These are phyloP conservation scores for Cenococcum geophilum DNA, from an alignment of 495 filamentous ascomycete genomes.

Conservation along the genomic window DNA sequence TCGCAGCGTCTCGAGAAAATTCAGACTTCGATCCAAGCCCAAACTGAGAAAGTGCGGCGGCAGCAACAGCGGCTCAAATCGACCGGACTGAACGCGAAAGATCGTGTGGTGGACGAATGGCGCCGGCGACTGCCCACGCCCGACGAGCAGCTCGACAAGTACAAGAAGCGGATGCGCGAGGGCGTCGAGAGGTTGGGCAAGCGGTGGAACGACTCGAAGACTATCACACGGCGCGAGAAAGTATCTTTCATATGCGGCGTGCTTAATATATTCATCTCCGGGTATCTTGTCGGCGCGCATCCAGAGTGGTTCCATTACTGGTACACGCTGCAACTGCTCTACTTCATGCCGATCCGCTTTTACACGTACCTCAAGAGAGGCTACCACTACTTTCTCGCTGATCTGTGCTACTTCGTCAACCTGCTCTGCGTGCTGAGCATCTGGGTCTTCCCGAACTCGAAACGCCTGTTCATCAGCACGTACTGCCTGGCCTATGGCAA, in stretches of 20 bases:
- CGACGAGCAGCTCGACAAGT: constrained; percentile 89
- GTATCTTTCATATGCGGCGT: constrained; percentile 92
- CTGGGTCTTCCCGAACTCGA: constrained; percentile 87
- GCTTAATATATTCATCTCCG: constrained; percentile 93
- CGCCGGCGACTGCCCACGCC: constrained; percentile 71
- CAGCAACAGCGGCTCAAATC: constrained; percentile 70
- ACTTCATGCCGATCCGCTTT: constrained; percentile 94
- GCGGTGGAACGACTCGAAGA: constrained; percentile 82
- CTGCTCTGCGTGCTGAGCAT: constrained; percentile 72
- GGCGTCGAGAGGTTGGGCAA: constrained; percentile 80
- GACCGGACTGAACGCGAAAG: constrained; percentile 51
- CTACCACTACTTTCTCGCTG: constrained; percentile 95
- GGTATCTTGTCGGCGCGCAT: constrained; percentile 81
- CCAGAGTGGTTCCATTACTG: constrained; percentile 86
- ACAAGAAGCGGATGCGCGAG: constrained; percentile 74
- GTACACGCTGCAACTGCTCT: constrained; percentile 64
- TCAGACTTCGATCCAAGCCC: constrained; percentile 68
- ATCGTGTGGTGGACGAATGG: constrained; percentile 84
- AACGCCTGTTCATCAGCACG: constrained; percentile 85
- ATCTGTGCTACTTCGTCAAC: constrained; percentile 98
- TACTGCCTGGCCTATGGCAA: constrained; percentile 93
- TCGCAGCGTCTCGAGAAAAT: constrained; percentile 83
- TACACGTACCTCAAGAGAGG: constrained; percentile 84
- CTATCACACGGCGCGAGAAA: constrained; percentile 87
- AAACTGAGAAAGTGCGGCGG: constrained; percentile 76